These are phyloP conservation scores for Tubosaeta sp. DNA, from an alignment of 768 basidiomycete genomes.

Conservation along the genomic window DNA sequence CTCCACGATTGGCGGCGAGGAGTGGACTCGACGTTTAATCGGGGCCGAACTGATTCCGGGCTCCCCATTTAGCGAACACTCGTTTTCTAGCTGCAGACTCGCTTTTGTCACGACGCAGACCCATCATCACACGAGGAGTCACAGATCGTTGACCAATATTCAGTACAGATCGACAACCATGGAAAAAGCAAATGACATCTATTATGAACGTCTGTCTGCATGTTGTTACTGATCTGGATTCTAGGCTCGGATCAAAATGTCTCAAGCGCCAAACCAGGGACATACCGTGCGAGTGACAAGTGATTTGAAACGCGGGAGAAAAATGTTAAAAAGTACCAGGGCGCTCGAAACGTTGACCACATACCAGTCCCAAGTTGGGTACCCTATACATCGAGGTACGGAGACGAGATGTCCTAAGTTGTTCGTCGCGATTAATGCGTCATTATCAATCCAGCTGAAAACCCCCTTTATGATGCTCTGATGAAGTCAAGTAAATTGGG, in stretches of 20 bases:
- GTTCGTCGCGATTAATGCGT: too few relatives aligned
- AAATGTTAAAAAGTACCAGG: not conserved
- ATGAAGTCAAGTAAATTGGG: too few relatives aligned
- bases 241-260: not conserved
- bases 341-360: not conserved
- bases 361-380: not conserved
- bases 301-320: not conserved
- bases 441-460: too few relatives aligned
- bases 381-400: not conserved
- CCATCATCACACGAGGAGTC: too few relatives aligned
- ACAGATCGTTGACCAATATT: too few relatives aligned
- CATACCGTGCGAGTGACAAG: not conserved
- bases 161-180: not conserved
- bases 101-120: too few relatives aligned
- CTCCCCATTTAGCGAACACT: not conserved
- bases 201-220: not conserved
- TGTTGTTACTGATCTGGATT: not conserved
- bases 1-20: not conserved
- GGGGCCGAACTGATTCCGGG: not conserved
- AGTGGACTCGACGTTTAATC: not conserved
- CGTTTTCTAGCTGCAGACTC: not conserved
- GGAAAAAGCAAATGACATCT: not conserved
- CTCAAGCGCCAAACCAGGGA: not conserved
- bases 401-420: not conserved
- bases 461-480: too few relatives aligned